Evolutionary conservation across 805 yeast species (phyloP).

Genomic region (Candida nanaspora): DNA sequence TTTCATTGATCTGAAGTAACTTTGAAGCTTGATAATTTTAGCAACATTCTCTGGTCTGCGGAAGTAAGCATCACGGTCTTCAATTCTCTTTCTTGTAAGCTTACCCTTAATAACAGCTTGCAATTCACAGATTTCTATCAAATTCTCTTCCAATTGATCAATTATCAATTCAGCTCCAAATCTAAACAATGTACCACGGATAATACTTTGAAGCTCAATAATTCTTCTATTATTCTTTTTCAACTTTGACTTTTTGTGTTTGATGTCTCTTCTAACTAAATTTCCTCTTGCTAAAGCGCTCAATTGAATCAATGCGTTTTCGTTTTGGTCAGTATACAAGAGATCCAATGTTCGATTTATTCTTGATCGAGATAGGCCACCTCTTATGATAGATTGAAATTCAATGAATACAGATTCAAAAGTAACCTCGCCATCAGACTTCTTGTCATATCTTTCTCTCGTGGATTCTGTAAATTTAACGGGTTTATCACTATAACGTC

Average conservation of each 20-base stretch:
- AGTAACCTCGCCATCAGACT: neutral
- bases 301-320: constrained; percentile 20
- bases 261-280: constrained; percentile 25
- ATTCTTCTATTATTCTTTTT: constrained; percentile 8
- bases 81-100: constrained; percentile 29
- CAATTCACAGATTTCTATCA: constrained; percentile 32
- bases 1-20: constrained; percentile 57
- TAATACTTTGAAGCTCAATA: constrained; percentile 43
- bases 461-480: neutral
- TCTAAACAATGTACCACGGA: constrained; percentile 59
- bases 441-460: neutral
- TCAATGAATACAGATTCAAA: constrained; percentile 14
- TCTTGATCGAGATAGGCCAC: constrained; percentile 35
- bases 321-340: constrained; percentile 31
- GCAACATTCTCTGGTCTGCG: constrained; percentile 36
- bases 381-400: constrained; percentile 37
- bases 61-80: constrained; percentile 40
- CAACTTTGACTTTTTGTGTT: constrained; percentile 10
- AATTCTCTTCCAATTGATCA: constrained; percentile 44
- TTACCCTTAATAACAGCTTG: constrained; percentile 53
- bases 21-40: constrained; percentile 68
- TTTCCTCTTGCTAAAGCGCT: constrained; percentile 40
- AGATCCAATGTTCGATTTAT: constrained; percentile 35
- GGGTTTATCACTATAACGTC: neutral
- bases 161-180: constrained; percentile 45